phyloP scores from a whole-genome alignment of 371 early-diverging fungal genomes.

The Dichotomocladium elegans region DNA sequence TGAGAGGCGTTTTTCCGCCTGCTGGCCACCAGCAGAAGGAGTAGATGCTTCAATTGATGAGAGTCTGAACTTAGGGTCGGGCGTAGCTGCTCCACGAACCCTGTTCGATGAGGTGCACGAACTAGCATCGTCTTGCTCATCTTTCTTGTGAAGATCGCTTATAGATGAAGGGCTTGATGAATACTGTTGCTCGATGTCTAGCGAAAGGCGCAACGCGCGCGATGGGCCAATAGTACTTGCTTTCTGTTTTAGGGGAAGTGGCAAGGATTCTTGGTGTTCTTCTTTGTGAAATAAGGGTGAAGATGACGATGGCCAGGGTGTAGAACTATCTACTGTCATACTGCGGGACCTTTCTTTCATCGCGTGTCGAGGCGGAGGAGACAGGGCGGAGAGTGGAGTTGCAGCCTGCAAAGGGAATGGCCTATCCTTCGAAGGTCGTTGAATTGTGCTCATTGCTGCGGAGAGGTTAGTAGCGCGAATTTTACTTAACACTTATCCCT shows the following conservation, averaged over 20 bases:
- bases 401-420: background rate
- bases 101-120: background rate
- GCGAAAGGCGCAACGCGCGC: conserved; percentile 25
- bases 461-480: no score
- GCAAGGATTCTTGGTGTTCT: no score
- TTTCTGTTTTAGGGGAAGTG: background rate
- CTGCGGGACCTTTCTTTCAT: conserved; percentile 13
- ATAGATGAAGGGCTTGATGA: background rate
- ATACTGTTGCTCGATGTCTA: conserved; percentile 28
- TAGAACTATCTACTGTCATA: conserved; percentile 4
- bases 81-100: background rate
- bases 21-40: background rate
- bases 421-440: no score
- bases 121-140: conserved; percentile 1
- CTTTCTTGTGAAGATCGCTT: conserved; percentile 7
- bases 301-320: background rate
- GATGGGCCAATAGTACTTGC: conserved; percentile 7
- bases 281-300: background rate
- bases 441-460: no score
- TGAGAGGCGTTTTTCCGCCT: background rate
- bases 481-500: no score
- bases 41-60: conserved; percentile 5
- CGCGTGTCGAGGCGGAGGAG: conserved; percentile 21
- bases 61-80: background rate
- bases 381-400: conserved; percentile 15